Percentiles rank a stretch among this genome's conserved stretches.
Evolutionary conservation across 192 early-diverging fungal species (phyloP).

Genomic region (Pilobolus umbonatus): DNA sequence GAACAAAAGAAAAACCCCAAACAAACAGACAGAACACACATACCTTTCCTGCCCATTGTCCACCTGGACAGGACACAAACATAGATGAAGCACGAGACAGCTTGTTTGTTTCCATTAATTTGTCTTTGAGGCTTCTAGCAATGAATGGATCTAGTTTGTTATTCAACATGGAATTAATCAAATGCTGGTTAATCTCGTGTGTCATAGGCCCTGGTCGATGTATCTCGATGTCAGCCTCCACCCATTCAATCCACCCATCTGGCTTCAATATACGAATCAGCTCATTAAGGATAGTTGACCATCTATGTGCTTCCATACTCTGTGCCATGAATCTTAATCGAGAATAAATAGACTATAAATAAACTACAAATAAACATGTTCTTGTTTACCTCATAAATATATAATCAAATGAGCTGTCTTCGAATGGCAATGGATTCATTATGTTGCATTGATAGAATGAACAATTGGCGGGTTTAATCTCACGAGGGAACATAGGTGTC

Average conservation of each 20-base stretch:
- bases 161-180: conserved; percentile 11
- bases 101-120: conserved; percentile 3
- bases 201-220: conserved; percentile 30
- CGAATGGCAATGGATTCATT: conserved; percentile 30
- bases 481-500: conserved; percentile 22
- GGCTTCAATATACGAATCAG: conserved; percentile 45
- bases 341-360: neutral
- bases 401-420: conserved; percentile 47
- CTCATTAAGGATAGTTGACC: conserved; percentile 35
- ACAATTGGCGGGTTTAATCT: conserved; percentile 31
- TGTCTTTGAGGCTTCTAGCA: conserved; percentile 19
- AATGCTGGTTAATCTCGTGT: conserved; percentile 12
- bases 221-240: conserved; percentile 31
- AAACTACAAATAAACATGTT: neutral
- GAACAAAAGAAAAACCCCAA: neutral
- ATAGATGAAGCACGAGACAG: conserved; percentile 14
- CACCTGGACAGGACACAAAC: conserved; percentile 36
- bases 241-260: conserved; percentile 46
- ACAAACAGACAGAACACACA: no score
- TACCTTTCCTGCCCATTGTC: conserved; percentile 38
- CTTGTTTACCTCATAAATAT: conserved; percentile 38
- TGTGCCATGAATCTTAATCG: conserved; percentile 24
- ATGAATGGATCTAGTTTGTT: conserved; percentile 22
- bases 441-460: conserved; percentile 30
- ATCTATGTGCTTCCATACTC: conserved; percentile 34